These are phyloP conservation scores for Xylaria sp. DNA, from an alignment of 2,329 filamentous ascomycete genomes.

Conservation along the genomic window DNA sequence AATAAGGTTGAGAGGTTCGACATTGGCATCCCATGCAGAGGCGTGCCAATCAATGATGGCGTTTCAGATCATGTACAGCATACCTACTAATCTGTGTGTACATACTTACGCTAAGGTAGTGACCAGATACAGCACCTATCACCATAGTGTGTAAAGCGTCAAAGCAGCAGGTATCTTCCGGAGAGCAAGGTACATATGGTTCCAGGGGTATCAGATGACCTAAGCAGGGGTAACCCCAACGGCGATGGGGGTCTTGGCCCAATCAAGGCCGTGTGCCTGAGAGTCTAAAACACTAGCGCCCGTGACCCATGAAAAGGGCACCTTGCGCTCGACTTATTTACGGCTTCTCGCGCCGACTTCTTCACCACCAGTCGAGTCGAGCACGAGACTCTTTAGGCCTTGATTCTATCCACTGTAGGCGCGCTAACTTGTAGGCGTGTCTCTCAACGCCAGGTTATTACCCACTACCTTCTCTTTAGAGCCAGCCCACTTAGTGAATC, in stretches of 20 bases:
- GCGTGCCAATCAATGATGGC: conserved; percentile 13
- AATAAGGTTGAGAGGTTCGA: conserved; percentile 4
- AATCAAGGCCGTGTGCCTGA: conserved; percentile 46
- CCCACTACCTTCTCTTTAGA: not conserved
- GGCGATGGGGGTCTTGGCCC: conserved; percentile 35
- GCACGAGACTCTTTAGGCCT: not conserved
- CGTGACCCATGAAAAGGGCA: conserved; percentile 44
- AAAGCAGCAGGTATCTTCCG: not conserved
- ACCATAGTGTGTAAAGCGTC: too few relatives aligned
- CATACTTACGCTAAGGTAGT: not conserved
- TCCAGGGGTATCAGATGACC: conserved; percentile 25
- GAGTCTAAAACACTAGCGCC: conserved; percentile 54
- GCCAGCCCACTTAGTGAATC: not conserved
- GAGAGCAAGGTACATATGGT: not conserved
- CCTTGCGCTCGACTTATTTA: conserved; percentile 10
- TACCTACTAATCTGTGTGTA: not conserved
- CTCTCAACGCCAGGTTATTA: not conserved
- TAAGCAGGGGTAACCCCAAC: conserved; percentile 31
- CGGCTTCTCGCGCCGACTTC: conserved; percentile 27
- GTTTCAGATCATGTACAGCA: conserved; percentile 26
- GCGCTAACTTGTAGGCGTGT: not conserved
- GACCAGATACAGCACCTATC: not conserved
- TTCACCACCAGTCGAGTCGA: not conserved
- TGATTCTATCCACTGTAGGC: too few relatives aligned
- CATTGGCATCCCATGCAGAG: not conserved